Conservation (phyloP, 2,329 filamentous ascomycete genomes). For the Lachnellula arida region DNA sequence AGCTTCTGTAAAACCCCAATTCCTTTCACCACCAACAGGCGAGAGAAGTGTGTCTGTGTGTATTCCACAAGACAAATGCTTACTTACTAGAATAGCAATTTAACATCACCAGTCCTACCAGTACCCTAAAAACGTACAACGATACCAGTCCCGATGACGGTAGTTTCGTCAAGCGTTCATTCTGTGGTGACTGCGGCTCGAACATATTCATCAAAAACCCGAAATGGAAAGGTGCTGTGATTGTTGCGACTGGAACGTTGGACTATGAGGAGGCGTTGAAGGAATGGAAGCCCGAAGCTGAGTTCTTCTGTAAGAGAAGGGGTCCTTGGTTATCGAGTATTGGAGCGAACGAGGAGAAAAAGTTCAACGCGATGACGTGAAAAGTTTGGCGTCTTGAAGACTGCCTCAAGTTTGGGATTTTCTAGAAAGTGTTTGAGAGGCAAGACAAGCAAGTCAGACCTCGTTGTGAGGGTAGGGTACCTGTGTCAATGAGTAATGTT, state of each 20-base stretch:
- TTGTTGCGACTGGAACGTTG: slow-evolving; percentile 4
- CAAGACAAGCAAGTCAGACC: too few species aligned
- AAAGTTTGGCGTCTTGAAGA: background rate
- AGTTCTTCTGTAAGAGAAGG: slow-evolving; percentile 11
- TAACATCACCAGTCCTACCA: background rate
- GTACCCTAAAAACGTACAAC: background rate
- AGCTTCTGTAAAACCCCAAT: background rate
- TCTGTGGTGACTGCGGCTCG: slow-evolving; percentile 9
- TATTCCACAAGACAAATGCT: background rate
- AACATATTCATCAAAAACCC: slow-evolving; percentile 3
- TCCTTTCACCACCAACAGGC: background rate
- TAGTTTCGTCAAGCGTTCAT: slow-evolving; percentile 1
- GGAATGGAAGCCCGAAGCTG: slow-evolving; percentile 2
- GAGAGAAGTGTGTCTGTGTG: too few species aligned
- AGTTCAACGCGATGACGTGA: slow-evolving; percentile 2
- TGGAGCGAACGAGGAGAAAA: slow-evolving; percentile 3
- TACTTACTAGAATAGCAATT: background rate
- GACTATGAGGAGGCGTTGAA: slow-evolving; percentile 3
- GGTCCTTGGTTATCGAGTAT: slow-evolving; percentile 1
- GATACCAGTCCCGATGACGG: slow-evolving; percentile 1
- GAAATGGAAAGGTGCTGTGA: background rate
- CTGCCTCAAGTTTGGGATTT: too few species aligned
- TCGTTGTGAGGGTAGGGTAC: too few species aligned
- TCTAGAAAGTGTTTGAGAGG: too few species aligned
- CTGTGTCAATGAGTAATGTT: too few species aligned